Conservation (phyloP, 495 filamentous ascomycete genomes). For the Cercophora newfieldiana region DNA sequence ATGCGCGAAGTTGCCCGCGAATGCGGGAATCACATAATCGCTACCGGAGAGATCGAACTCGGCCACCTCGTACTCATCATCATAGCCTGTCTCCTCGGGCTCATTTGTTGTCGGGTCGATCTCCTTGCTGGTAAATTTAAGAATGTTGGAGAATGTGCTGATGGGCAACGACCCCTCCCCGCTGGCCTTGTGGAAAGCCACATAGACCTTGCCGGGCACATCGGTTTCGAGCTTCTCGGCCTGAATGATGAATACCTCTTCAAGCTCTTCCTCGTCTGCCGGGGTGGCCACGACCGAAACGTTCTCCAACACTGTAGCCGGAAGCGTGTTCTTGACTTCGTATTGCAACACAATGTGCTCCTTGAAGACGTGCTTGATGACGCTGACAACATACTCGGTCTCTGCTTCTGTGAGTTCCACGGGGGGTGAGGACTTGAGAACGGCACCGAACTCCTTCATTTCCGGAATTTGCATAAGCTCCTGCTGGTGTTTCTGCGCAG, state of each 20-base stretch:
- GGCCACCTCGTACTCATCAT: slow-evolving; percentile 96
- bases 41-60: slow-evolving; percentile 89
- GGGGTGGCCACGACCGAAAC: slow-evolving; percentile 87
- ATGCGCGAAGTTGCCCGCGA: slow-evolving; percentile 91
- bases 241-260: slow-evolving; percentile 92
- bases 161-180: slow-evolving; percentile 71
- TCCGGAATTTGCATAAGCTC: slow-evolving; percentile 88
- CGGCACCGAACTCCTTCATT: slow-evolving; percentile 78
- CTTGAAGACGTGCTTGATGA: slow-evolving; percentile 96
- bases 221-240: slow-evolving; percentile 76
- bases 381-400: slow-evolving; percentile 93
- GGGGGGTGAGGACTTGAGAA: slow-evolving; percentile 84
- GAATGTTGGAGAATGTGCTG: slow-evolving; percentile 82
- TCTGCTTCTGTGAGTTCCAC: slow-evolving; percentile 95
- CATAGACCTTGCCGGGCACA: slow-evolving; percentile 89
- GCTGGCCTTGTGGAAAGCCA: slow-evolving; percentile 82
- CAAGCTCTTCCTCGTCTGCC: slow-evolving; percentile 75
- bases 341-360: slow-evolving; percentile 96
- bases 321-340: slow-evolving; percentile 96
- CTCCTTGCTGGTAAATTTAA: slow-evolving; percentile 97
- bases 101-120: slow-evolving; percentile 94
- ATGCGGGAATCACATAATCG: slow-evolving; percentile 91
- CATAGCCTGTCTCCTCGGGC: slow-evolving; percentile 88
- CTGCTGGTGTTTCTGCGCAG: slow-evolving; percentile 82
- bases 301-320: slow-evolving; percentile 84